Base-by-base conservation (phyloP, 768 basidiomycete species). In the Macrolepiota fuliginosa region DNA sequence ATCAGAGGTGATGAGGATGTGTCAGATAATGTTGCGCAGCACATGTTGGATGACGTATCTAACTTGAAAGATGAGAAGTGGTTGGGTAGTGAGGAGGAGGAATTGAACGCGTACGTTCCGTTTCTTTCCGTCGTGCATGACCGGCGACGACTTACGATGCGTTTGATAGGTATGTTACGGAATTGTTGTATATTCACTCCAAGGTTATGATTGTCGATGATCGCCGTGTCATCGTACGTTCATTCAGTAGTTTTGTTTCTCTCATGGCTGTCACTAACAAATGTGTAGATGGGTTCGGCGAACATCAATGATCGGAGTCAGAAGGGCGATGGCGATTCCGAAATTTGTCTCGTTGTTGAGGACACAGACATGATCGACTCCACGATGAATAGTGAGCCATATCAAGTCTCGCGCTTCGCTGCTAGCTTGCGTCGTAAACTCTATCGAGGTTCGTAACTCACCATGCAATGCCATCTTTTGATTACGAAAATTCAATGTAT, bases 151-250 rank as follows among this genome's bases (percentile, higher is more conserved):
- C 22, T 22, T 46, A 63, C n/a, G 42, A 46, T 56, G 54, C 54
- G 54, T 39, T 58, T 46, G 11, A n/a, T 63, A 90, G 90, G 56
- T 93, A 92, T 73, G 85, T 92, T 19, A 86, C 88, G n/a, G 89
- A 92, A 74, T 64, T 90, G 66, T 74, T 90, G 22, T 94, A 94
- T 67, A 93, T 94, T 62, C 92, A 94, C 71, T 86, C 85, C 24
- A 94, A 94, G 77, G 71, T 96, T 25, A 96, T 97, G 95, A 92
- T 96, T 56, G 92, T 97, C 37, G 96, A 97, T 69, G 96, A 98
- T 70, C 81, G 85, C 35, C 81, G 88, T 37, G 94, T 97, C 49
- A 93, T 98, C 65, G 92, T 93, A 66, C 55, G 91, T 81, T 1
- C 25, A 24, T 27, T 10, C 19, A 22, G 29, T 11, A 51, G 42